These are phyloP conservation scores for Capronia coronata DNA, from an alignment of 2,329 filamentous ascomycete species.

Conservation along the genomic window DNA sequence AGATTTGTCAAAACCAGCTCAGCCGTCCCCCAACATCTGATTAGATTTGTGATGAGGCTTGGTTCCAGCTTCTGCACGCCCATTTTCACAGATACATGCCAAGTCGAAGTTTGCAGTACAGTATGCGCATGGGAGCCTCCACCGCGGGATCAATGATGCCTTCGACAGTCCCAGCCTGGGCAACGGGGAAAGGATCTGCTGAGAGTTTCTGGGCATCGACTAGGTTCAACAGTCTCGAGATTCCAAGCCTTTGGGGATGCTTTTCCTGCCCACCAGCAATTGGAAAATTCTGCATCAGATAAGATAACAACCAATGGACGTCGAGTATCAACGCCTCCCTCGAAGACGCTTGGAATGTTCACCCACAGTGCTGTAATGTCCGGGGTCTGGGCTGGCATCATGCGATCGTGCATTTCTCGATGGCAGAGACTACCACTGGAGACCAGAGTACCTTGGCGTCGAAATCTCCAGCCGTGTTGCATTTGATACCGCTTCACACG, in stretches of 20 bases:
- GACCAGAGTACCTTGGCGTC: too few species aligned
- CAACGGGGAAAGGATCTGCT: too few species aligned
- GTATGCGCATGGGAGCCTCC: too few species aligned
- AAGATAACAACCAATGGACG: slow-evolving; percentile 14
- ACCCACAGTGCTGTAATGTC: background rate
- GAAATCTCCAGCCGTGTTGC: background rate
- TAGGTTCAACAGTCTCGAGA: background rate
- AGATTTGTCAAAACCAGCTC: too few species aligned
- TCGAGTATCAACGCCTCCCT: background rate
- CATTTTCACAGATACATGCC: too few species aligned
- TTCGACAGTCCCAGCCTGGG: too few species aligned
- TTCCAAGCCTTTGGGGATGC: background rate
- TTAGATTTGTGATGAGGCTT: background rate
- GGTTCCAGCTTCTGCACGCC: too few species aligned
- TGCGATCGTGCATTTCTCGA: background rate
- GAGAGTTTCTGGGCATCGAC: too few species aligned
- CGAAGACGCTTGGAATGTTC: background rate
- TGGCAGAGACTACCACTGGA: too few species aligned
- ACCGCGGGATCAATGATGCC: too few species aligned
- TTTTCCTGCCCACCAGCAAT: background rate
- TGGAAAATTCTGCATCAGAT: slow-evolving; percentile 15
- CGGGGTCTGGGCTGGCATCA: background rate
- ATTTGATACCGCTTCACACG: background rate
- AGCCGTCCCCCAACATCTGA: too few species aligned
- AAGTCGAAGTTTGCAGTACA: too few species aligned